Conservation (phyloP, 768 basidiomycete genomes). For the Leccinum barrowsii region DNA sequence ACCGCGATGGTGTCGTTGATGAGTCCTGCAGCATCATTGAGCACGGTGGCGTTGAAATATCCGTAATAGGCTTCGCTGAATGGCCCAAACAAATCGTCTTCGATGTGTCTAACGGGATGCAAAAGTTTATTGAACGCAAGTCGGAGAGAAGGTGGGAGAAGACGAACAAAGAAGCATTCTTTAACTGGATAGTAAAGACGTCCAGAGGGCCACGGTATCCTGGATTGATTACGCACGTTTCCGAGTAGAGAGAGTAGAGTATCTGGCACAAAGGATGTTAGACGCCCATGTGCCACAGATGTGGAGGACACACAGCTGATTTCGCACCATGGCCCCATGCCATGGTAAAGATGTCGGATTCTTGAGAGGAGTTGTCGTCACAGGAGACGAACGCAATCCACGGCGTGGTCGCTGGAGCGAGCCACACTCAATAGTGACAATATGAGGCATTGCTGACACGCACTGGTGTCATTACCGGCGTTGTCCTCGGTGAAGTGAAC, state of each 20-base stretch:
- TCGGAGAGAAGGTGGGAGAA: background rate
- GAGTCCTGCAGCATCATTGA: slow-evolving; percentile 49
- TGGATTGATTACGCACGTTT: slow-evolving; percentile 71
- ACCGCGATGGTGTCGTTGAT: slow-evolving; percentile 44
- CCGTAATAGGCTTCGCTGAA: slow-evolving; percentile 49
- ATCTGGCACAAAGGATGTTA: slow-evolving; percentile 42
- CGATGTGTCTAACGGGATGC: slow-evolving; percentile 40
- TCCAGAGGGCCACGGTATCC: slow-evolving; percentile 72
- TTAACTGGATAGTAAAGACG: slow-evolving; percentile 70
- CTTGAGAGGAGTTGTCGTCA: slow-evolving; percentile 54
- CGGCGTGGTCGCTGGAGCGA: slow-evolving; percentile 60
- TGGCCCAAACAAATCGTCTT: slow-evolving; percentile 56
- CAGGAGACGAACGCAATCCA: slow-evolving; percentile 92
- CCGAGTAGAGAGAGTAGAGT: slow-evolving; percentile 70
- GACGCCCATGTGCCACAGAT: background rate
- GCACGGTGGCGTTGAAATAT: slow-evolving; percentile 55
- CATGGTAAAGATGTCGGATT: slow-evolving; percentile 77
- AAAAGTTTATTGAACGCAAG: background rate
- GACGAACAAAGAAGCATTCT: slow-evolving; percentile 53
- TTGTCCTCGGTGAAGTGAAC: slow-evolving; percentile 77
- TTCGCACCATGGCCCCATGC: slow-evolving; percentile 76
- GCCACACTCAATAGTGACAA: slow-evolving; percentile 11
- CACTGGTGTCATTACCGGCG: slow-evolving; percentile 45
- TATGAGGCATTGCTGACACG: slow-evolving; percentile 35
- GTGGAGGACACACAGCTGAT: slow-evolving; percentile 57